Evolutionary conservation across 805 yeast species (phyloP).

Genomic region (Candida adriatica): DNA sequence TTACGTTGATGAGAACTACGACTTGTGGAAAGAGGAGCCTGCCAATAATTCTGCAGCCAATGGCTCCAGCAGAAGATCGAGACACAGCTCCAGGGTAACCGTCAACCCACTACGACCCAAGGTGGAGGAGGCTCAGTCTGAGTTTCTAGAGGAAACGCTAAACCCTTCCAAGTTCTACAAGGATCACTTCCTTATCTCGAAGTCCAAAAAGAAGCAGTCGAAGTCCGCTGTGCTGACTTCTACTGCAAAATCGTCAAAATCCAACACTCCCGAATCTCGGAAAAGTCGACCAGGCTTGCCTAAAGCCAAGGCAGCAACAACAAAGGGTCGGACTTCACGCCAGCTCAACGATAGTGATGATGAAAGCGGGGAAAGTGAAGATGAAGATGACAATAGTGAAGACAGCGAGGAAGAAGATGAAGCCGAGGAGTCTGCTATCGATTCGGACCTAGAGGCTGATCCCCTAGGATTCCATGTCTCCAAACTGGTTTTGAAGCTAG

Average conservation of each 20-base stretch:
- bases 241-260: not conserved
- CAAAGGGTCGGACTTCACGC: not conserved
- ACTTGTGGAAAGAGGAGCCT: constrained; percentile 23
- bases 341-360: not conserved
- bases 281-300: constrained; percentile 1
- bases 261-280: not conserved
- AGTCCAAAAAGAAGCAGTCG: constrained; percentile 1
- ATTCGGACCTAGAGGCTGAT: constrained; percentile 9
- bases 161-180: constrained; percentile 19
- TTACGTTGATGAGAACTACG: constrained; percentile 24
- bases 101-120: constrained; percentile 13
- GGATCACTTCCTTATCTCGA: constrained; percentile 14
- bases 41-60: constrained; percentile 1
- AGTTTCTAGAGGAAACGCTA: constrained; percentile 11
- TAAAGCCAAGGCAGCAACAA: not conserved
- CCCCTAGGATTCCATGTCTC: too few species aligned
- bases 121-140: constrained; percentile 11
- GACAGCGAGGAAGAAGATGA: constrained; percentile 22
- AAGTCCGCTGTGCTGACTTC: constrained; percentile 2
- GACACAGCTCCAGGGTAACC: constrained; percentile 20
- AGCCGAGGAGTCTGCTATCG: constrained; percentile 3
- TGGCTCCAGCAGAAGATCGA: constrained; percentile 11
- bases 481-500: constrained; percentile 24
- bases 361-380: constrained; percentile 1
- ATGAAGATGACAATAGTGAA: constrained; percentile 3